A percentile compares a stretch with the other conserved stretches of the same genome.
These are phyloP conservation scores for Tylopilus subfusipes DNA, from an alignment of 768 basidiomycete genomes.

Conservation along the genomic window DNA sequence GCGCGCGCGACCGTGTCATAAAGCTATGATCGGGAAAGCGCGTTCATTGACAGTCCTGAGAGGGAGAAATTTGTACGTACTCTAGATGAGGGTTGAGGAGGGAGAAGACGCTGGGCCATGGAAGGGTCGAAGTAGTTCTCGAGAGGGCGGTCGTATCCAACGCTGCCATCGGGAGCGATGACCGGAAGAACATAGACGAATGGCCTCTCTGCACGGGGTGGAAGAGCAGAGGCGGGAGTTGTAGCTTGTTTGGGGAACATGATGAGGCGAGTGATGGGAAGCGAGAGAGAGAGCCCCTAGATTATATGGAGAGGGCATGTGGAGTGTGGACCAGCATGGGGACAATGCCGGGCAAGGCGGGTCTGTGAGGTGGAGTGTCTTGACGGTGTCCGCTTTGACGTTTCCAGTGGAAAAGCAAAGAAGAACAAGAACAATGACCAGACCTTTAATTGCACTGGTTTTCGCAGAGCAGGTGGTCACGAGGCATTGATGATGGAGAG, in stretches of 20 bases:
- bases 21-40: constrained; percentile 22
- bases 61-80: constrained; percentile 9
- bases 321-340: constrained; percentile 20
- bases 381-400: constrained; percentile 13
- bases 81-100: constrained; percentile 8
- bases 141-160: constrained; percentile 21
- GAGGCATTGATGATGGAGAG: no score
- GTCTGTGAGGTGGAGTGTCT: no score
- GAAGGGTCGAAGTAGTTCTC: constrained; percentile 27
- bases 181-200: constrained; percentile 12
- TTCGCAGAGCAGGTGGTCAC: constrained; percentile 2
- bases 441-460: no score
- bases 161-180: constrained; percentile 9
- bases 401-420: not conserved
- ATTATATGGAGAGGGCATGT: constrained; percentile 18
- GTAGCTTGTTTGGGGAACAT: constrained; percentile 10
- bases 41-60: not conserved
- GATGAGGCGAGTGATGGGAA: not conserved
- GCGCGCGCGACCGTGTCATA: constrained; percentile 29
- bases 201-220: constrained; percentile 7
- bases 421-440: no score
- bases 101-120: constrained; percentile 16
- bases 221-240: constrained; percentile 13
- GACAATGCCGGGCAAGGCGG: no score
- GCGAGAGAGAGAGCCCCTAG: not conserved